Evolutionary conservation across 345 rosid genomes (phyloP).

Genomic region (Rhodamnia argentea): DNA sequence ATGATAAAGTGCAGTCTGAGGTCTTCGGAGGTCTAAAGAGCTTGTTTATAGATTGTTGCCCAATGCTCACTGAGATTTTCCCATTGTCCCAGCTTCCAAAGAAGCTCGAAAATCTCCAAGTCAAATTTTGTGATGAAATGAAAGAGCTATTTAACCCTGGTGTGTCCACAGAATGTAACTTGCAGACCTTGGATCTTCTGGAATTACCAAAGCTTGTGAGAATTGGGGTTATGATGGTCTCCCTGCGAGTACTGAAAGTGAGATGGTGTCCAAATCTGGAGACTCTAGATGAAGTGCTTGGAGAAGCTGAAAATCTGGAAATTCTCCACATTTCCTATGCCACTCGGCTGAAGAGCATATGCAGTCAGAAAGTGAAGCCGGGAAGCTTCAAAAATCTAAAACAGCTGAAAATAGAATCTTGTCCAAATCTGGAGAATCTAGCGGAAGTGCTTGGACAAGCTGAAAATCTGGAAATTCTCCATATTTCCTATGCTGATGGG

Average conservation of each 20-base stretch:
- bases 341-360: not conserved
- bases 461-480: not conserved
- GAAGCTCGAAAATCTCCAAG: conserved; percentile 19
- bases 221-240: conserved; percentile 6
- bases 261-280: not conserved
- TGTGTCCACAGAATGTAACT: not conserved
- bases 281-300: not conserved
- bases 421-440: not conserved
- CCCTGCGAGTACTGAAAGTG: not conserved
- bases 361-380: no score
- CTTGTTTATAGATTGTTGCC: conserved; percentile 42
- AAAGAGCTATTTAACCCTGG: conserved; percentile 6
- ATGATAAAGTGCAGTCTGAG: not conserved
- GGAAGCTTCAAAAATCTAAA: no score
- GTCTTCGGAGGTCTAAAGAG: conserved; percentile 21
- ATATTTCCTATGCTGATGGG: not conserved
- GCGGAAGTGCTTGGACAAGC: not conserved
- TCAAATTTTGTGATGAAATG: conserved; percentile 34
- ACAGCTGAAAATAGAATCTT: no score
- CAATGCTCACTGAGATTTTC: conserved; percentile 22
- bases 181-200: conserved; percentile 17
- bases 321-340: not conserved
- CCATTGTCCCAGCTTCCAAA: conserved; percentile 6
- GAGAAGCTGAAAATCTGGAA: not conserved
- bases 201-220: conserved; percentile 26